Evolutionary conservation across 1,284 basidiomycete genomes (phyloP).

Genomic region (Quambalaria eucalypti): DNA sequence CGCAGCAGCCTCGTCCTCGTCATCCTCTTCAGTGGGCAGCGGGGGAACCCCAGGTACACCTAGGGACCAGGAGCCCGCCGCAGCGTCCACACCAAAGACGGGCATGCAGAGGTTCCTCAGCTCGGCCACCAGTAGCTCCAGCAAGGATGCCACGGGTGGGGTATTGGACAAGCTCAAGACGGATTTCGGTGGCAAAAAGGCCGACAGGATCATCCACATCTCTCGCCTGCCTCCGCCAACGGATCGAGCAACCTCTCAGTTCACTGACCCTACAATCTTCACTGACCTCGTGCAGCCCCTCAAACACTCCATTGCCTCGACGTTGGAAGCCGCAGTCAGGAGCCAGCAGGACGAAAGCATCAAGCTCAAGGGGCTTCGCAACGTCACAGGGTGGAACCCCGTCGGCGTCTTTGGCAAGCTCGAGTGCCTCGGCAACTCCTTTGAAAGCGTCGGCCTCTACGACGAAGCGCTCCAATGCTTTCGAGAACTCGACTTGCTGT

Average conservation of each 20-base stretch:
- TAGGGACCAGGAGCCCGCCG: background rate
- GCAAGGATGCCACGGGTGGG: constrained; percentile 56
- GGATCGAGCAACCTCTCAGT: constrained; percentile 54
- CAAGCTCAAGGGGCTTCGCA: constrained; percentile 4
- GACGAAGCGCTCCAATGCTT: constrained; percentile 85
- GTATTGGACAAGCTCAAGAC: constrained; percentile 82
- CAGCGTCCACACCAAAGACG: background rate
- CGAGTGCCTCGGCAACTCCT: constrained; percentile 88
- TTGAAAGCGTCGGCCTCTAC: constrained; percentile 76
- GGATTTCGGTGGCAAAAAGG: constrained; percentile 83
- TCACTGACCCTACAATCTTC: constrained; percentile 68
- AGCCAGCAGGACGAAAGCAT: constrained; percentile 25
- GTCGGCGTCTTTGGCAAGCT: constrained; percentile 50
- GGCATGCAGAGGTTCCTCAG: background rate
- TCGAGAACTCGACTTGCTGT: constrained; percentile 78
- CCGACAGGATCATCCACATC: constrained; percentile 46
- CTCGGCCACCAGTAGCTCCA: constrained; percentile 59
- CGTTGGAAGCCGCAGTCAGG: constrained; percentile 68
- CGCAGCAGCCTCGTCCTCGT: background rate
- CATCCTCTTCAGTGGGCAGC: background rate
- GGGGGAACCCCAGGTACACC: background rate
- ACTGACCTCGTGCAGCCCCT: constrained; percentile 77
- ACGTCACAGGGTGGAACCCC: constrained; percentile 22
- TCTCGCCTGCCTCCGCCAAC: constrained; percentile 22
- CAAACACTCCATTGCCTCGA: constrained; percentile 73